Evolutionary conservation across 2,329 filamentous ascomycete genomes (phyloP).

Genomic region (Pyricularia sp.): DNA sequence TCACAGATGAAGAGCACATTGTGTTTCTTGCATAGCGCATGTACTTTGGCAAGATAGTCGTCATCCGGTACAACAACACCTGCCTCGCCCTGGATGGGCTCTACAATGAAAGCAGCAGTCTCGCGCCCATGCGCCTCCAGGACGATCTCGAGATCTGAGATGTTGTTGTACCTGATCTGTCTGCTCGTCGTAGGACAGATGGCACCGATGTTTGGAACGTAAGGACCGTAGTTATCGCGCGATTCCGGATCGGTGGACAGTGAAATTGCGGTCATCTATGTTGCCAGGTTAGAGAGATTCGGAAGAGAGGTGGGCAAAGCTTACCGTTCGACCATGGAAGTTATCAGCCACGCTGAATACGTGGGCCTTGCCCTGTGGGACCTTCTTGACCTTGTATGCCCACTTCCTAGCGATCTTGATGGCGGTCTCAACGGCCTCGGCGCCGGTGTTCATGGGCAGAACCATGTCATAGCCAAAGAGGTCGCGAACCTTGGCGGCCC

Average conservation of each 20-base stretch:
- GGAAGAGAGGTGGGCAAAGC: conserved; percentile 17
- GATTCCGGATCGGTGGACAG: conserved; percentile 94
- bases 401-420: conserved; percentile 96
- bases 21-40: conserved; percentile 83
- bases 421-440: conserved; percentile 89
- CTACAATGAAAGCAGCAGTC: conserved; percentile 84
- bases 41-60: conserved; percentile 68
- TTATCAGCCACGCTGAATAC: conserved; percentile 80
- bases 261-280: conserved; percentile 81
- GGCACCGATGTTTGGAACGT: conserved; percentile 78
- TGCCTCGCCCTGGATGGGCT: conserved; percentile 95
- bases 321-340: conserved; percentile 89
- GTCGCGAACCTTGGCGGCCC: conserved; percentile 80
- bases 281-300: conserved; percentile 1
- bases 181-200: conserved; percentile 61
- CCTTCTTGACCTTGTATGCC: conserved; percentile 93
- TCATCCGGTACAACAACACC: conserved; percentile 92
- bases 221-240: conserved; percentile 92
- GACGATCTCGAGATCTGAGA: conserved; percentile 64
- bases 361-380: conserved; percentile 70
- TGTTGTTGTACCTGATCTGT: conserved; percentile 75
- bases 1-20: conserved; percentile 94
- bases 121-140: conserved; percentile 71
- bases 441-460: conserved; percentile 94
- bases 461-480: conserved; percentile 97